Evolutionary conservation across 345 rosid species (phyloP).

Genomic region (Gossypium longicalyx): DNA sequence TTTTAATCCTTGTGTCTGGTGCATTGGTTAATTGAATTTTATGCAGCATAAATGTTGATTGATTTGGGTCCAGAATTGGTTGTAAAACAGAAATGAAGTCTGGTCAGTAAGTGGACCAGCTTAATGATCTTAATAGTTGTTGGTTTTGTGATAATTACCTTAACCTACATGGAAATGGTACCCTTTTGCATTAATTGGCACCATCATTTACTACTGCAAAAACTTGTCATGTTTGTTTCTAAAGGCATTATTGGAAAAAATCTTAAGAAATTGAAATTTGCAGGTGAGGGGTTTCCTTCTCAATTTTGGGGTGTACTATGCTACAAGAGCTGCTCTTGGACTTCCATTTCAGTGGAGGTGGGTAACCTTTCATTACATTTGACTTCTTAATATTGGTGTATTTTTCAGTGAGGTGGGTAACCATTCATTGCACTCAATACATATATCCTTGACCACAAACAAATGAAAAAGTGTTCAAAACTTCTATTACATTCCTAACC

Average conservation of each 20-base stretch:
- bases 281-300: slow-evolving; percentile 97
- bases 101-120: background rate
- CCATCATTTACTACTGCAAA: background rate
- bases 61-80: background rate
- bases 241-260: slow-evolving; percentile 9
- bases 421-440: background rate
- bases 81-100: background rate
- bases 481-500: background rate
- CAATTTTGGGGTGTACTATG: slow-evolving; percentile 88
- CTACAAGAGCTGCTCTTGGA: slow-evolving; percentile 92
- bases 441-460: slow-evolving; percentile 5
- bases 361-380: slow-evolving; percentile 10
- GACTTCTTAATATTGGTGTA: slow-evolving; percentile 8
- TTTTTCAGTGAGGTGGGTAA: background rate
- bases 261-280: slow-evolving; percentile 16
- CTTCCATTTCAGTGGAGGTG: slow-evolving; percentile 91
- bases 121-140: background rate
- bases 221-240: slow-evolving; percentile 3
- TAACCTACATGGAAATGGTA: background rate
- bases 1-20: background rate
- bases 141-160: background rate
- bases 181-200: slow-evolving; percentile 6
- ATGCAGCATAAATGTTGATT: background rate
- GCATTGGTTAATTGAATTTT: background rate
- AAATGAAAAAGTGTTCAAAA: background rate